Evolutionary conservation across 768 basidiomycete genomes (phyloP), one percentile per base, ranked within the genome.

Genomic region (Leccinum olivaceopallidum): DNA sequence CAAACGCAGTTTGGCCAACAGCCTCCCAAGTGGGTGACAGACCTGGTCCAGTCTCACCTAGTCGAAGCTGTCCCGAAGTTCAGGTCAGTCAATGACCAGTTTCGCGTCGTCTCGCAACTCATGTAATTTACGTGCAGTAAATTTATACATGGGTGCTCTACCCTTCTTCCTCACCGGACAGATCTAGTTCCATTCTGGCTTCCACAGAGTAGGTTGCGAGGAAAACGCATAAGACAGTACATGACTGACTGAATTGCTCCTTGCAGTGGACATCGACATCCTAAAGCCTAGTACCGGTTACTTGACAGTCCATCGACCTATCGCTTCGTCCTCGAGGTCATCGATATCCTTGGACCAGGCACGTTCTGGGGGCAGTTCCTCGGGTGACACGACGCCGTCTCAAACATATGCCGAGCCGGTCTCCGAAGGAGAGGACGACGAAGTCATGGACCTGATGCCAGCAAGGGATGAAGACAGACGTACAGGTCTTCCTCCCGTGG

Each of bases 1-100:
- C 95, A 98, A 76, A 98, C 95, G 2, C 95, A 98, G 69, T 82
- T 89, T 62, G 97, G 97, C 0, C 95, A 98, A 73, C 86, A 97
- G 72, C 95, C 97, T 4, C 96, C 96, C 1, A 80, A 89, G 70
- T 99, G 97, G 97, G 94, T 98, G 18, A 87, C 88, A 6, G 96
- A 98, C 58, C 85, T 99, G n/a, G 94, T 98, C 24, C 87, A 90
- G 67, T 94, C 92, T 30, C 94, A 98, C 75, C 78, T 98, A 6
- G 96, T 98, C 18, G 97, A 98, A 74, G 94, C 95, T 13, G 94
- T 99, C 1, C 97, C 97, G 36, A 98, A 98, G 77, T 98, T 98
- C 81, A 91, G 89, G 92, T 83, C 78, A 74, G 77, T 69, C 42
- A 14, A 34, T 50, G 20, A 22, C 37, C 57, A 32, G 32, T 59